Evolutionary conservation across 148 eudicot genomes (phyloP), one percentile per base, ranked within the genome.

Genomic region (Drosera capensis): DNA sequence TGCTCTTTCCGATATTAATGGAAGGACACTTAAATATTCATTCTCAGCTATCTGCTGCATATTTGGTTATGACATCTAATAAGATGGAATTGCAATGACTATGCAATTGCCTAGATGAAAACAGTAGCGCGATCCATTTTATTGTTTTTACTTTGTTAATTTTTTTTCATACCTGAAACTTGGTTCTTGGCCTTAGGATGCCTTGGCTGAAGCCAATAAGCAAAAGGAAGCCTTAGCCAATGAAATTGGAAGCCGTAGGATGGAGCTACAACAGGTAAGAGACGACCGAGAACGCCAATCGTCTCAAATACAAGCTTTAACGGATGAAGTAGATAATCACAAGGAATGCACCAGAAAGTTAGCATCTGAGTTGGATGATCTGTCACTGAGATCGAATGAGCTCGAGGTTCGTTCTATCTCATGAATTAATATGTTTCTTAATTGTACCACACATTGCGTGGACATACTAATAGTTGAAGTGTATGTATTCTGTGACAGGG

Each of bases 271-370:
- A 49, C 73, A 80, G 58, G 75, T 60, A 34, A 75, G 80, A 62
- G 93, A 80, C 49, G 97, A 88, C 20, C 80, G 93, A 37, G 87
- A 83, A 54, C 67, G 66, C 43, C 97, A 80, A 34, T 42, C 68
- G 58, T 67, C 55, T 28, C 75, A 68, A 45, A 79, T 90, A 1
- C 65, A 78, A 28, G 55, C 57, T 49, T 58, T 90, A 54, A 67
- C 74, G 21, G 56, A 60, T 45, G 95, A 90, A 65, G 41, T 84
- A 18, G 60, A 43, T n/a, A 75, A 70, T 46, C 75, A 73, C 57
- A 75, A 73, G 65, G 95, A 80, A 52, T 59, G 45, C 51, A 69
- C 77, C 3, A 80, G 80, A 30, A 67, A 65, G 68, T 78, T 79
- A n/a, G 55, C 45, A 23, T 77, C 80, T 16, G 79, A 71, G 56